A percentile compares a stretch with the other conserved stretches of the same genome.
These are phyloP conservation scores for Roridomyces roridus DNA, from an alignment of 768 basidiomycete genomes.

Conservation along the genomic window DNA sequence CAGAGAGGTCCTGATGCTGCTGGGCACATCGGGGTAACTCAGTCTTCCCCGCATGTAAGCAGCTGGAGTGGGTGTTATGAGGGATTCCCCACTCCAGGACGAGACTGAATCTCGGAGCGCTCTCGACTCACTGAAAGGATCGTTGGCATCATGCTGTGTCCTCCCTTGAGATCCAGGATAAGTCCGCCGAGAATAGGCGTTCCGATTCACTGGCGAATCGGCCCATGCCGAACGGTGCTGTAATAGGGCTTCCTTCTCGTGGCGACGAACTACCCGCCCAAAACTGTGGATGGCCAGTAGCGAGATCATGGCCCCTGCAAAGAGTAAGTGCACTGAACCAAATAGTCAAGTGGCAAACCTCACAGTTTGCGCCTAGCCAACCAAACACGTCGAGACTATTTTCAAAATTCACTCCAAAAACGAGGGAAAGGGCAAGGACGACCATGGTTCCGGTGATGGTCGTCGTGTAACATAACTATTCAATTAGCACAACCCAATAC, in stretches of 20 bases:
- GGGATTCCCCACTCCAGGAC: slow-evolving; percentile 18
- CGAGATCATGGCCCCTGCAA: slow-evolving; percentile 61
- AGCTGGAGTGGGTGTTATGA: slow-evolving; percentile 14
- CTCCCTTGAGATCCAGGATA: slow-evolving; percentile 5
- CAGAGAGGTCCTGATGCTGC: slow-evolving; percentile 1
- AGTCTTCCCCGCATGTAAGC: slow-evolving; percentile 13
- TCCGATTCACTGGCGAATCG: slow-evolving; percentile 23
- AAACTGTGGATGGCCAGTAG: slow-evolving; percentile 65
- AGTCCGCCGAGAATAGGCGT: slow-evolving; percentile 23
- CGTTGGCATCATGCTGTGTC: slow-evolving; percentile 1
- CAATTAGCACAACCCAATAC: background rate
- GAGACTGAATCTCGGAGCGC: slow-evolving; percentile 12
- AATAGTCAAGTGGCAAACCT: slow-evolving; percentile 23
- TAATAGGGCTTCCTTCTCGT: slow-evolving; percentile 62
- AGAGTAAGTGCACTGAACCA: slow-evolving; percentile 4
- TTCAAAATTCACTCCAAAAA: slow-evolving; percentile 56
- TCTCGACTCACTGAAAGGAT: slow-evolving; percentile 25
- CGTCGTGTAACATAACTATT: slow-evolving; percentile 59
- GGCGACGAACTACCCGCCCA: slow-evolving; percentile 61
- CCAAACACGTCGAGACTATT: slow-evolving; percentile 50
- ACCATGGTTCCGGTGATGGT: slow-evolving; percentile 56
- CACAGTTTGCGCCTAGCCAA: slow-evolving; percentile 65
- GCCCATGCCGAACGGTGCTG: slow-evolving; percentile 46
- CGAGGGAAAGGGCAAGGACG: slow-evolving; percentile 52
- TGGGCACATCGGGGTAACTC: slow-evolving; percentile 11